A percentile compares a stretch with the other conserved stretches of the same genome.
phyloP scores from a whole-genome alignment of 2,329 filamentous ascomycete genomes.

The Scedosporium aurantiacum region DNA sequence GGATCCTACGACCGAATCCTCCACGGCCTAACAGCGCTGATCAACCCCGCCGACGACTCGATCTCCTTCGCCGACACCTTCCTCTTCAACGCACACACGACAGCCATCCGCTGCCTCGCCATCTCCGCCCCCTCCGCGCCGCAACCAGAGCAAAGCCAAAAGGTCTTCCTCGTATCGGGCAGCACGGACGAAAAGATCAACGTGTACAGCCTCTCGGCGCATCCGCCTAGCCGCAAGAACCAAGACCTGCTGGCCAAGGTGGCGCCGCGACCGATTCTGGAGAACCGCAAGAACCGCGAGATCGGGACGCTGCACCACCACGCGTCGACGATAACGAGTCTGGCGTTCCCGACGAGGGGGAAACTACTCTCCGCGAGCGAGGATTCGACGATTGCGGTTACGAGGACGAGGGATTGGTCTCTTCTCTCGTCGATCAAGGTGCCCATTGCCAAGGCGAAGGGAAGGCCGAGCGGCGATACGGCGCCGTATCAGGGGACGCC shows the following conservation, averaged over 20 bases:
- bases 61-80: conserved; percentile 82
- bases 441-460: conserved; percentile 68
- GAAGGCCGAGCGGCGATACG: conserved; percentile 81
- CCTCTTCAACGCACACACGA: conserved; percentile 86
- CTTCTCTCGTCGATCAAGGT: conserved; percentile 80
- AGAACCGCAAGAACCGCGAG: conserved; percentile 80
- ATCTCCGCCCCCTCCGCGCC: conserved; percentile 64
- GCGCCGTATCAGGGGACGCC: conserved; percentile 70
- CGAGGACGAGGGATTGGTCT: conserved; percentile 80
- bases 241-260: conserved; percentile 55
- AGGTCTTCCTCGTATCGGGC: conserved; percentile 81
- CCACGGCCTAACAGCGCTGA: conserved; percentile 75
- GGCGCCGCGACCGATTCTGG: conserved; percentile 60
- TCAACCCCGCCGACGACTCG: conserved; percentile 27
- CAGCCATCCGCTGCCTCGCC: conserved; percentile 80
- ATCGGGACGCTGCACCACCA: conserved; percentile 83
- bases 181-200: conserved; percentile 93
- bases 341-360: conserved; percentile 72
- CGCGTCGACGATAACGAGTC: conserved; percentile 64
- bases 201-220: conserved; percentile 75
- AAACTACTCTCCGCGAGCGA: conserved; percentile 84
- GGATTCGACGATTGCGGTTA: conserved; percentile 84
- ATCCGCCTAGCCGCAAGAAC: conserved; percentile 46
- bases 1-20: conserved; percentile 91
- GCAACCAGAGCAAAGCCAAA: conserved; percentile 54